These are phyloP conservation scores for Porogramme epimiltina DNA, from an alignment of 1,284 basidiomycete genomes.

Conservation along the genomic window DNA sequence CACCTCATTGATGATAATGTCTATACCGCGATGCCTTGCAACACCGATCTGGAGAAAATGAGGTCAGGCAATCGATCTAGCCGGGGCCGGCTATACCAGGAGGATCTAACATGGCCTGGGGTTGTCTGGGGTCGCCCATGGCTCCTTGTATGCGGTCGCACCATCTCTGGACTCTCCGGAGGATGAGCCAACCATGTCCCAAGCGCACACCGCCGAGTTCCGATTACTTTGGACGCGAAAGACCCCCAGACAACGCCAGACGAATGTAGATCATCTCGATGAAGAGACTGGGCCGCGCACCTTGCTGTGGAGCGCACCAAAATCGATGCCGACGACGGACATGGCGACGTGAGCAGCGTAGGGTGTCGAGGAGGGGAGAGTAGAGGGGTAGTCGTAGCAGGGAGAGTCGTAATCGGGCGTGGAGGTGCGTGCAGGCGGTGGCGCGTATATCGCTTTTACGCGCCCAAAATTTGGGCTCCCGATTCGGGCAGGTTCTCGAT, in stretches of 20 bases:
- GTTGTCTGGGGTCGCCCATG: too few relatives aligned
- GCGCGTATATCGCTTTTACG: conserved; percentile 27
- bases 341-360: conserved; percentile 43
- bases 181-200: too few relatives aligned
- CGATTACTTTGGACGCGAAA: too few relatives aligned
- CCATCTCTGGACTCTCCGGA: too few relatives aligned
- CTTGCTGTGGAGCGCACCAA: conserved; percentile 88
- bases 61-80: conserved; percentile 19
- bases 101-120: too few relatives aligned
- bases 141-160: too few relatives aligned
- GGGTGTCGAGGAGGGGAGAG: conserved; percentile 2
- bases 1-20: conserved; percentile 95
- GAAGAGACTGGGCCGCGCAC: conserved; percentile 41
- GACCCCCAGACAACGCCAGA: too few relatives aligned
- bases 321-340: conserved; percentile 92
- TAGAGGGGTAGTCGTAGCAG: conserved; percentile 19
- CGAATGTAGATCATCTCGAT: too few relatives aligned
- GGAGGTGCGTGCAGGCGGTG: conserved; percentile 9
- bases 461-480: conserved; percentile 33
- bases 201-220: too few relatives aligned
- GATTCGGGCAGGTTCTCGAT: conserved; percentile 26
- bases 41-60: conserved; percentile 79
- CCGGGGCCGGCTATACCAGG: conserved; percentile 4
- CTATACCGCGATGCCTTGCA: conserved; percentile 89
- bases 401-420: conserved; percentile 22